These are phyloP conservation scores for Populus hybrid DNA, from an alignment of 441 rosid species.

Conservation along the genomic window DNA sequence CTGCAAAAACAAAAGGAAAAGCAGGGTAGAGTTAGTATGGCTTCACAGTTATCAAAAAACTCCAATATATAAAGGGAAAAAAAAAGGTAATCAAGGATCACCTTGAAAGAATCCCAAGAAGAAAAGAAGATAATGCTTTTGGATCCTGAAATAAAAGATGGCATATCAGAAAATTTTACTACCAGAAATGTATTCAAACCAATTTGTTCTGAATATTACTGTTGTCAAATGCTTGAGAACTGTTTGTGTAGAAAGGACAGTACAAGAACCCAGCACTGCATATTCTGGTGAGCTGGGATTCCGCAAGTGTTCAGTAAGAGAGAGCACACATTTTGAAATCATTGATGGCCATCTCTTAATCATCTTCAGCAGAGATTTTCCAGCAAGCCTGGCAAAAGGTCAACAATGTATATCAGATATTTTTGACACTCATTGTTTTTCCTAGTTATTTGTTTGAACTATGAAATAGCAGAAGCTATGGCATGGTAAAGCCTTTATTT, in stretches of 20 bases:
- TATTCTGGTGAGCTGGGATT: constrained; percentile 66
- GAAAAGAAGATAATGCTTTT: constrained; percentile 74
- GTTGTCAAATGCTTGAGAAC: constrained; percentile 92
- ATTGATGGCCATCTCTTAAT: constrained; percentile 96
- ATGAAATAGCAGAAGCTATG: neutral
- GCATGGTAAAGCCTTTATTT: neutral
- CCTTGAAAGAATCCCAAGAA: constrained; percentile 95
- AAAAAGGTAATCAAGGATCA: constrained; percentile 20
- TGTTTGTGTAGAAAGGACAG: constrained; percentile 86
- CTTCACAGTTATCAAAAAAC: neutral
- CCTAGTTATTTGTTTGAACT: neutral
- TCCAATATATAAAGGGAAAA: neutral
- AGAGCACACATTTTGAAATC: constrained; percentile 84
- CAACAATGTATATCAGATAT: constrained; percentile 25
- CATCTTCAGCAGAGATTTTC: constrained; percentile 88
- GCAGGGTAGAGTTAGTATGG: constrained; percentile 16
- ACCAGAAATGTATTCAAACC: constrained; percentile 13
- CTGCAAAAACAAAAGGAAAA: constrained; percentile 40
- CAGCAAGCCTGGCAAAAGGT: constrained; percentile 79
- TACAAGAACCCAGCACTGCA: constrained; percentile 94
- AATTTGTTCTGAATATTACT: constrained; percentile 47
- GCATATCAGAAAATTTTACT: constrained; percentile 27
- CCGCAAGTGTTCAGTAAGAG: constrained; percentile 67
- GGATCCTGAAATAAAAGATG: constrained; percentile 68
- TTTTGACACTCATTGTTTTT: neutral